Evolutionary conservation across 2,329 filamentous ascomycete species (phyloP).

Genomic region (Sporothrix globosa): DNA sequence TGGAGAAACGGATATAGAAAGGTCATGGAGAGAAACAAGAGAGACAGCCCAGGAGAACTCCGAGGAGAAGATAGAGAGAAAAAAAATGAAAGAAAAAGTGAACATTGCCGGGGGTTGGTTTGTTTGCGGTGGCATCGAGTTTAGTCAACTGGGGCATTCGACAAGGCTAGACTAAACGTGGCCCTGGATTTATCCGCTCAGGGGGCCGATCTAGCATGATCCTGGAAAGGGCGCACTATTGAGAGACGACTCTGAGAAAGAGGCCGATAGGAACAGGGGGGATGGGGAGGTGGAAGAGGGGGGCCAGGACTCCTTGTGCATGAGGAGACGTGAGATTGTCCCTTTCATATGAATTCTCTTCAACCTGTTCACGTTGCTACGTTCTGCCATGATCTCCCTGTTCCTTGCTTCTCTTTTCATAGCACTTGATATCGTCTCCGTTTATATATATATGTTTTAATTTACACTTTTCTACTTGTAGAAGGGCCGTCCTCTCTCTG

Average conservation of each 20-base stretch:
- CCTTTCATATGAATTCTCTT: not conserved
- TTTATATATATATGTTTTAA: not conserved
- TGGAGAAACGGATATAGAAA: not conserved
- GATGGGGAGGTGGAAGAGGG: not conserved
- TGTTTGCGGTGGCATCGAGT: not conserved
- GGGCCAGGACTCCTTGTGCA: not conserved
- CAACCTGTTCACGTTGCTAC: too few species aligned
- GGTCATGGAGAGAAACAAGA: not conserved
- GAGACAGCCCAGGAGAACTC: not conserved
- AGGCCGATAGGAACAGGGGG: not conserved
- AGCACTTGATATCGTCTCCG: too few species aligned
- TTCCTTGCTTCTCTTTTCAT: not conserved
- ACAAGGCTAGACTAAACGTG: not conserved
- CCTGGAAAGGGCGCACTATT: not conserved
- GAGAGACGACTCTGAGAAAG: too few species aligned
- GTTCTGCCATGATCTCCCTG: too few species aligned
- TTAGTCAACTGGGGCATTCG: not conserved
- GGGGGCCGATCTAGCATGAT: not conserved
- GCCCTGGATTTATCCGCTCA: constrained; percentile 9
- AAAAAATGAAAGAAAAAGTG: not conserved
- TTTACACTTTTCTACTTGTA: too few species aligned
- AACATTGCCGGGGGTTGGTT: constrained; percentile 20
- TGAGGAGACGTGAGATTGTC: constrained; percentile 1
- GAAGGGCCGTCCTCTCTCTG: not conserved
- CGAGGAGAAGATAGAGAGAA: too few species aligned